These are phyloP conservation scores for Naganishia sp. DNA, from an alignment of 1,284 basidiomycete species.

Conservation along the genomic window DNA sequence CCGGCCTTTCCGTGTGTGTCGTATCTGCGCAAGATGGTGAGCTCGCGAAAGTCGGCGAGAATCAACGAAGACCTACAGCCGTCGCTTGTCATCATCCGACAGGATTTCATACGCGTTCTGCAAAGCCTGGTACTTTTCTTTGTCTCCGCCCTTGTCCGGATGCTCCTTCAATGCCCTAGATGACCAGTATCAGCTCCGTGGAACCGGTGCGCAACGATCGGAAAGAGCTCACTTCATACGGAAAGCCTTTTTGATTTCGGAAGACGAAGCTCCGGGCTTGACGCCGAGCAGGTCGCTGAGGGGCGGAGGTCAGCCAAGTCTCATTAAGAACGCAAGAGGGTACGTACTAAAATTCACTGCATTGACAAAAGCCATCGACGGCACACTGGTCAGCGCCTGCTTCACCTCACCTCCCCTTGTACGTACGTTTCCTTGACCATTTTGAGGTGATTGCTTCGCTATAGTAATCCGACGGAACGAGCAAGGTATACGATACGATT, in stretches of 20 bases:
- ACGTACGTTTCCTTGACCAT: conserved; percentile 57
- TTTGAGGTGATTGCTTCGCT: background rate
- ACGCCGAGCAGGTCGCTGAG: conserved; percentile 74
- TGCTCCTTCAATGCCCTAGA: conserved; percentile 80
- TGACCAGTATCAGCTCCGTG: background rate
- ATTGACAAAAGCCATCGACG: background rate
- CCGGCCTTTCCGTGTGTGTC: conserved; percentile 94
- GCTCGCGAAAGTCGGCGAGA: conserved; percentile 1
- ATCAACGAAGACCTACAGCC: conserved; percentile 52
- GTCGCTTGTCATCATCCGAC: conserved; percentile 82
- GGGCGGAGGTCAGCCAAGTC: conserved; percentile 16
- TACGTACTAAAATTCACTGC: conserved; percentile 32
- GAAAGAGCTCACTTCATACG: conserved; percentile 71
- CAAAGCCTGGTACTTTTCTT: conserved; percentile 96
- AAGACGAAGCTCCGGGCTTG: conserved; percentile 70
- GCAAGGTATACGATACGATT: no score
- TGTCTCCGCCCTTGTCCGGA: conserved; percentile 96
- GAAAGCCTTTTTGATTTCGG: conserved; percentile 91
- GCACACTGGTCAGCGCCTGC: background rate
- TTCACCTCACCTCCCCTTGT: background rate
- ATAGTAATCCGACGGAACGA: background rate
- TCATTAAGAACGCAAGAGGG: background rate
- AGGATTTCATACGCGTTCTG: conserved; percentile 96
- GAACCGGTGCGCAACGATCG: conserved; percentile 9
- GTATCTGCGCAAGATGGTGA: conserved; percentile 58